Percentiles rank a stretch among this genome's conserved stretches.
phyloP scores from a whole-genome alignment of 2,329 filamentous ascomycete genomes.

The Fusarium temperatum region DNA sequence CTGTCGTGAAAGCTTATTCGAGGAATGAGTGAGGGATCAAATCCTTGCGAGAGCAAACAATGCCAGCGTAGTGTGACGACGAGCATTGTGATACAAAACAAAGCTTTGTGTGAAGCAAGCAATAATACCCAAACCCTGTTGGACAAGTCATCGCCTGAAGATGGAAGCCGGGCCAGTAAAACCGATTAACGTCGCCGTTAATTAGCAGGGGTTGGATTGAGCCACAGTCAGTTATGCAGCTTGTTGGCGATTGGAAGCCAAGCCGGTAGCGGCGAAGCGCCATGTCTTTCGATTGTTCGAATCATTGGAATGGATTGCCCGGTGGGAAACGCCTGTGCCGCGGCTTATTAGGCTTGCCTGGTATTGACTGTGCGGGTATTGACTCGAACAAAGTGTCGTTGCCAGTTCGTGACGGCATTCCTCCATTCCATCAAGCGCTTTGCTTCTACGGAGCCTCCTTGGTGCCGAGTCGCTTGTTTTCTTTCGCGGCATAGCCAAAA shows the following conservation, averaged over 20 bases:
- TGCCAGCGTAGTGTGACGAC: conserved; percentile 9
- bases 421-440: conserved; percentile 3
- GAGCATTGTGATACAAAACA: conserved; percentile 36
- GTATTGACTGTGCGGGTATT: background rate
- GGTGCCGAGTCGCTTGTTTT: conserved; percentile 13
- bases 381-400: background rate
- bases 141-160: background rate
- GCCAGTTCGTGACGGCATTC: background rate
- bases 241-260: conserved; percentile 28
- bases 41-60: conserved; percentile 6
- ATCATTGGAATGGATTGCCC: conserved; percentile 31
- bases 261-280: conserved; percentile 38
- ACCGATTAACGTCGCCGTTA: conserved; percentile 10
- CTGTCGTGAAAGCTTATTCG: conserved; percentile 21
- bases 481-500: conserved; percentile 2
- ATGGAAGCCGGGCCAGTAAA: conserved; percentile 1
- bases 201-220: conserved; percentile 20
- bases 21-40: conserved; percentile 5
- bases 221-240: conserved; percentile 20
- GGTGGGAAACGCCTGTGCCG: conserved; percentile 1
- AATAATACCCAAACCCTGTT: conserved; percentile 1
- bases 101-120: conserved; percentile 34
- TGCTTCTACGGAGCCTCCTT: background rate
- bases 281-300: conserved; percentile 19
- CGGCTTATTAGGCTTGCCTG: background rate